Conservation (phyloP, 805 yeast species). For the Sugiyamaella boreocaroliniensis region DNA sequence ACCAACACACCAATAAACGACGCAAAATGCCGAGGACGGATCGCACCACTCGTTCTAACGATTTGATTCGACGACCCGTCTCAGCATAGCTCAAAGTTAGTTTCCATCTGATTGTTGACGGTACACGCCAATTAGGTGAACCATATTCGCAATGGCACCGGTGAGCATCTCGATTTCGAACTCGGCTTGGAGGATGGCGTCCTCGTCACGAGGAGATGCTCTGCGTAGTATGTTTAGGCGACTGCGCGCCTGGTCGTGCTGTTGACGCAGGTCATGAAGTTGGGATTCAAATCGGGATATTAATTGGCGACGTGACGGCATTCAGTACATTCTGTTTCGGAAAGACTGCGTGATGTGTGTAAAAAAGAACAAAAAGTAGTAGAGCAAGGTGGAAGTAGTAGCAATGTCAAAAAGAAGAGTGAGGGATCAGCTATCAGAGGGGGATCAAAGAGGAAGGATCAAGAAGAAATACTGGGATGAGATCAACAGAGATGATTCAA, state of each 20-base stretch:
- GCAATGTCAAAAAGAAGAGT: too few relatives aligned
- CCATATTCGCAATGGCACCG: slow-evolving; percentile 14
- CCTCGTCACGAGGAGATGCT: slow-evolving; percentile 5
- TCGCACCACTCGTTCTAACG: too few relatives aligned
- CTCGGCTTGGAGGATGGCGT: slow-evolving; percentile 12
- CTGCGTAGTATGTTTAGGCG: not conserved
- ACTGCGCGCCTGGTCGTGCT: slow-evolving; percentile 2
- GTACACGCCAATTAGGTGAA: slow-evolving; percentile 5
- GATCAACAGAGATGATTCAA: too few relatives aligned
- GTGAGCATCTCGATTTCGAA: slow-evolving; percentile 17
- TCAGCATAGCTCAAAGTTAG: not conserved
- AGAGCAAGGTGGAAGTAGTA: not conserved
- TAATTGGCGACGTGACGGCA: slow-evolving; percentile 4
- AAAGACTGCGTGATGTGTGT: not conserved
- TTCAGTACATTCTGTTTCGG: not conserved
- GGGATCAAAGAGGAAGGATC: too few relatives aligned
- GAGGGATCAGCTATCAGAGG: too few relatives aligned
- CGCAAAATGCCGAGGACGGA: too few relatives aligned
- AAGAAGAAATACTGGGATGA: too few relatives aligned
- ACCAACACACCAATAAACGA: too few relatives aligned
- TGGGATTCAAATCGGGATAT: slow-evolving; percentile 3
- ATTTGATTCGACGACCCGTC: not conserved
- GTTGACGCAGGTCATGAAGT: slow-evolving; percentile 5
- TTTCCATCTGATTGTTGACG: not conserved
- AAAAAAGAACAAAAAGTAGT: not conserved